Evolutionary conservation across 495 filamentous ascomycete genomes (phyloP).

Genomic region (Viridothelium virens): DNA sequence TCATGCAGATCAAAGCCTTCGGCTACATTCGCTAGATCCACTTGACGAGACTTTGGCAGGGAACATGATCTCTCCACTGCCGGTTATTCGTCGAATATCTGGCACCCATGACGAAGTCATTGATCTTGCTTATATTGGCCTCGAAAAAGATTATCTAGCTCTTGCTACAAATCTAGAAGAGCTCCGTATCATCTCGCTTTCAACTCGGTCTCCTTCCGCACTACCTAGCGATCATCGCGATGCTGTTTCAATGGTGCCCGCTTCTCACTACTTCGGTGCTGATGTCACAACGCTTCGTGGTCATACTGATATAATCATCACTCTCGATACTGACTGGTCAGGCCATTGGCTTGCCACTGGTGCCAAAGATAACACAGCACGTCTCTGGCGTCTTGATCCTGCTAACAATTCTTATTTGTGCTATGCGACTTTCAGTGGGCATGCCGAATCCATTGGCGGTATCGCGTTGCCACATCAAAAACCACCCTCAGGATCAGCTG

Average conservation of each 20-base stretch:
- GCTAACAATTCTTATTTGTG: constrained; percentile 64
- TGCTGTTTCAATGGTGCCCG: neutral
- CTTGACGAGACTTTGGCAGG: constrained; percentile 17
- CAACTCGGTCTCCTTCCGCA: constrained; percentile 14
- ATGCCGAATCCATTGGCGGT: constrained; percentile 91
- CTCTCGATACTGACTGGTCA: constrained; percentile 89
- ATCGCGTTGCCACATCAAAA: constrained; percentile 66
- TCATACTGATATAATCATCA: constrained; percentile 93
- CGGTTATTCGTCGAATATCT: constrained; percentile 65
- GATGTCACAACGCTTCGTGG: constrained; percentile 79
- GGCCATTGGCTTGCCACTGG: constrained; percentile 94
- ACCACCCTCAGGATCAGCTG: constrained; percentile 57
- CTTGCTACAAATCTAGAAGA: constrained; percentile 93
- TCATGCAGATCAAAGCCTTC: constrained; percentile 81
- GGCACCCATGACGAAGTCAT: constrained; percentile 97
- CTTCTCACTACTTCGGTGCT: constrained; percentile 63
- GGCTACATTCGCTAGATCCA: constrained; percentile 53
- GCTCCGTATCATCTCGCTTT: constrained; percentile 71
- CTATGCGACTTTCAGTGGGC: constrained; percentile 74
- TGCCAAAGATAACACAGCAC: constrained; percentile 91
- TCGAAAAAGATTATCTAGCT: constrained; percentile 71
- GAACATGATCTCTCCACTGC: constrained; percentile 37
- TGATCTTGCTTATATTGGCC: constrained; percentile 76
- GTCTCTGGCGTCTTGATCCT: constrained; percentile 83
- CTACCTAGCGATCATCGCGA: neutral